These are phyloP conservation scores for Sclerotinia nivalis DNA, from an alignment of 2,329 filamentous ascomycete species.

Conservation along the genomic window DNA sequence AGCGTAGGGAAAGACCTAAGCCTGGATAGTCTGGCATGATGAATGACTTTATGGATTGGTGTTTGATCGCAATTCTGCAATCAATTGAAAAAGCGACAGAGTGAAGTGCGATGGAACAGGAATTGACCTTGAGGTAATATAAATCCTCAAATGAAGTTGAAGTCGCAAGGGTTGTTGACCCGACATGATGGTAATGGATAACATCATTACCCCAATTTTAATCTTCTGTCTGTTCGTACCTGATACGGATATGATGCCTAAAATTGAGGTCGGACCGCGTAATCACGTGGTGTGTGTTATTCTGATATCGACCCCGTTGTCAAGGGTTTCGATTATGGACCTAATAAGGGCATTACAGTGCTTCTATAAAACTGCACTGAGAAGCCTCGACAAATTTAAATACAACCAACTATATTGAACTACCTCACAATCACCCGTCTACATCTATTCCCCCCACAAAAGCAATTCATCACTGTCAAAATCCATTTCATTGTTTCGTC, in stretches of 20 bases:
- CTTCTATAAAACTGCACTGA: no score
- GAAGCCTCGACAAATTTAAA: no score
- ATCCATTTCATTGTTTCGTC: no score
- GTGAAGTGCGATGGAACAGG: background rate
- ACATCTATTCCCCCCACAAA: no score
- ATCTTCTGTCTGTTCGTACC: background rate
- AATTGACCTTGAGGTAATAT: background rate
- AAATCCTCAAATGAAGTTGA: background rate
- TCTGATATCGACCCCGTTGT: no score
- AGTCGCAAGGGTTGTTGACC: no score
- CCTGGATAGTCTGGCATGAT: slow-evolving; percentile 9
- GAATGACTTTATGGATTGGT: background rate
- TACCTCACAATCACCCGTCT: no score
- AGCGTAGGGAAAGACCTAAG: background rate
- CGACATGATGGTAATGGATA: background rate
- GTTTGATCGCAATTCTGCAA: background rate
- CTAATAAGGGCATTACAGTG: no score
- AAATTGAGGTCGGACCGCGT: background rate
- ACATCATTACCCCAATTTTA: background rate
- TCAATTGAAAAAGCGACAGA: background rate
- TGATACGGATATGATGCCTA: background rate
- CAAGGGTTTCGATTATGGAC: no score
- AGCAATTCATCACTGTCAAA: no score
- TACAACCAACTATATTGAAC: no score
- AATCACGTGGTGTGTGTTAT: background rate